A percentile compares a stretch with the other conserved stretches of the same genome.
Evolutionary conservation across 176 grass and related monocot genomes (phyloP).

Genomic region (Oryza rufipogon): DNA sequence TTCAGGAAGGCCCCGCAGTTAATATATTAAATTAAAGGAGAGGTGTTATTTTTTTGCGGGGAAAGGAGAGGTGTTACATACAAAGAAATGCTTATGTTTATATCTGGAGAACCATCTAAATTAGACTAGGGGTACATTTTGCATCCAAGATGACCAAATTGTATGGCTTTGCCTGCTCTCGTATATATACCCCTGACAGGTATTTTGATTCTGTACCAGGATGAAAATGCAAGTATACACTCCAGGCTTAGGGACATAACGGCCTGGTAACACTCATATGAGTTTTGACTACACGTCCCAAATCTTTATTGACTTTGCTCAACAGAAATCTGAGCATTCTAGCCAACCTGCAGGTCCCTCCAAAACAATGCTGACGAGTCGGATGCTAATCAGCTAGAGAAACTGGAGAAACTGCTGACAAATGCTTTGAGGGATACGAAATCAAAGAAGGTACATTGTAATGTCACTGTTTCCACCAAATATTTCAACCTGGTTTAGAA

Average conservation of each 20-base stretch:
- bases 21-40: too few relatives aligned
- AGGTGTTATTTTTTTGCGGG: too few relatives aligned
- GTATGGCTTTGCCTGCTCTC: not conserved
- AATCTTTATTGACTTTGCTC: not conserved
- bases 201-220: constrained; percentile 28
- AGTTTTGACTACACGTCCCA: not conserved
- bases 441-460: constrained; percentile 51
- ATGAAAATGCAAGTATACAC: constrained; percentile 37
- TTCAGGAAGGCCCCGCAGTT: too few relatives aligned
- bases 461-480: not conserved
- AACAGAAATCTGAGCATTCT: not conserved
- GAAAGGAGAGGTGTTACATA: too few relatives aligned
- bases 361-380: constrained; percentile 48
- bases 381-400: constrained; percentile 44
- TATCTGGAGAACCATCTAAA: not conserved
- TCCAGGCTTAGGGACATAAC: constrained; percentile 46
- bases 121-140: not conserved
- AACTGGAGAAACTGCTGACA: constrained; percentile 58
- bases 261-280: constrained; percentile 39
- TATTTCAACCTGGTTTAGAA: not conserved
- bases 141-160: not conserved
- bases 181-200: constrained; percentile 17
- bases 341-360: constrained; percentile 47
- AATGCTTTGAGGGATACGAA: constrained; percentile 50
- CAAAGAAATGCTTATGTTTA: too few relatives aligned